Evolutionary conservation across 75 land plant genomes (phyloP), one percentile per base, ranked within the genome.

Genomic region (Chamaecyparis obtusa): DNA sequence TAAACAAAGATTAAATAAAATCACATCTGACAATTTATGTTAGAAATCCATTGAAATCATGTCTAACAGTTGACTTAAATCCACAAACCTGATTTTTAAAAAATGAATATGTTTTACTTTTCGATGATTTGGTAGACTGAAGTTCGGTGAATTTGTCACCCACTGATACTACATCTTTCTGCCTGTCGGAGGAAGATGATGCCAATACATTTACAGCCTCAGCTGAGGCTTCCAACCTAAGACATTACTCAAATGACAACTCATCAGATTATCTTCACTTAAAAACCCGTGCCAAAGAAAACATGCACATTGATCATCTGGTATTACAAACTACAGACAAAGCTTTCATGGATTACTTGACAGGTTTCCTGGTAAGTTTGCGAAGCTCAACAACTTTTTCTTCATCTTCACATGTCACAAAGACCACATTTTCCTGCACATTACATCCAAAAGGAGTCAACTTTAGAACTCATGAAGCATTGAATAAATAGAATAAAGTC

Each of bases 401-500:
- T 56, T 95, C 97, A 91, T 96, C 99, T 79, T 96, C 99, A 88
- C 99, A 98, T 30, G 99, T 98, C 69, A 98, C 99, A 91, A 98
- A 98, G n/a, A 94, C 96, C 56, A 98, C 99, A 37, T 96, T 98
- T 83, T 98, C 99, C 96, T 96, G 93, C 64, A 93, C 30, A 86
- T 5, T n/a, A 37, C 24, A 80, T 55, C 48, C 51, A n/a, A 44
- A 51, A 80, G 46, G 51, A 81, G 46, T 48, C 46, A 81, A 81
- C 3, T 9, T 81, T 81, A 81, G 30, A 41, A 81, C 24, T 81
- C 27, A 48, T 81, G 21, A 81, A 81, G 27, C 49, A 81, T 81
- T 81, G n/a, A 3, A 41, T 27, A 81, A 19, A 41, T 9, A 3
- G 24, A 44, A 11, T 46, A 81, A 10, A 81, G 51, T 9, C 17